phyloP scores from a whole-genome alignment of 441 rosid species.

The Jatropha multifida region DNA sequence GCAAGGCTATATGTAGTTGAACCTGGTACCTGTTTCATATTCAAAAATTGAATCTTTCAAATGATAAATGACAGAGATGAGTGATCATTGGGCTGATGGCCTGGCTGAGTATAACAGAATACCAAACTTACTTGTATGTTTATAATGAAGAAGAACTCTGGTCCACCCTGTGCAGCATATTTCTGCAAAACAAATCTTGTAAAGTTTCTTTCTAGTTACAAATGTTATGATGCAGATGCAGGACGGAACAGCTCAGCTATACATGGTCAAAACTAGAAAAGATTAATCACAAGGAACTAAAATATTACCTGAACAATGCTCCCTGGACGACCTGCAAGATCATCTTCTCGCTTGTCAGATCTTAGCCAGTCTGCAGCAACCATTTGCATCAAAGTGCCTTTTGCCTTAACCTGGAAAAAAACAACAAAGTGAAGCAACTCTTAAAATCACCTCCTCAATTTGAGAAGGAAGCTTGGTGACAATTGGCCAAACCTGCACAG shows the following conservation, averaged over 20 bases:
- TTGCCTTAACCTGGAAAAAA: slow-evolving; percentile 70
- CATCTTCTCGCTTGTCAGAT: slow-evolving; percentile 93
- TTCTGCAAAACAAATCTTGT: slow-evolving; percentile 53
- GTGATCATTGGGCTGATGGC: not conserved
- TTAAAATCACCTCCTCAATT: not conserved
- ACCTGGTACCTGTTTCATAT: slow-evolving; percentile 73
- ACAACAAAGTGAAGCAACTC: slow-evolving; percentile 10
- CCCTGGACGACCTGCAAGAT: slow-evolving; percentile 83
- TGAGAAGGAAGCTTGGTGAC: slow-evolving; percentile 6
- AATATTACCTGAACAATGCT: slow-evolving; percentile 85
- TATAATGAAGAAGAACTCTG: slow-evolving; percentile 84
- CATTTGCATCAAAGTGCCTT: slow-evolving; percentile 89
- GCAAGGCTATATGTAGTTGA: slow-evolving; percentile 83
- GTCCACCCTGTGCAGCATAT: slow-evolving; percentile 88
- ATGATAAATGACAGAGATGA: slow-evolving; percentile 12
- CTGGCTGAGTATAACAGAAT: slow-evolving; percentile 5
- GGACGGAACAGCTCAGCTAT: slow-evolving; percentile 1
- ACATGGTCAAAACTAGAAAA: not conserved
- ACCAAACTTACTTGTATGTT: slow-evolving; percentile 67
- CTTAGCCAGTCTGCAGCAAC: slow-evolving; percentile 97
- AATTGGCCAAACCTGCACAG: not conserved
- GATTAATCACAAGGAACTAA: slow-evolving; percentile 7
- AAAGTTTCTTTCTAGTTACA: slow-evolving; percentile 16
- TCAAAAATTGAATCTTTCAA: slow-evolving; percentile 19
- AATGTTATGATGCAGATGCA: slow-evolving; percentile 11